These are phyloP conservation scores for Allium cepa DNA, from an alignment of 106 monocot species.

Conservation along the genomic window DNA sequence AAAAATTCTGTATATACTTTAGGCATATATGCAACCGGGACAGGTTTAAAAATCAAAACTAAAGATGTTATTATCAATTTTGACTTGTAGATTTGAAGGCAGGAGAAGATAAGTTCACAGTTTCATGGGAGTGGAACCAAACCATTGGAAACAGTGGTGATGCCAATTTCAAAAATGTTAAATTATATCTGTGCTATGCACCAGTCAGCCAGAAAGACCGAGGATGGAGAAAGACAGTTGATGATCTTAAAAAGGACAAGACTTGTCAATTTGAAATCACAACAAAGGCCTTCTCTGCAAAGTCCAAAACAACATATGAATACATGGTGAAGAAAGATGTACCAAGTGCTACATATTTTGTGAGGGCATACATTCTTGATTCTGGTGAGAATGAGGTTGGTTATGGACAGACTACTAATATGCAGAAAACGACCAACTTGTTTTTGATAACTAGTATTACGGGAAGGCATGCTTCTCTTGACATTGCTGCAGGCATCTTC, in stretches of 20 bases:
- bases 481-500: conserved; percentile 40
- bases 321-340: too few species aligned
- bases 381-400: too few species aligned
- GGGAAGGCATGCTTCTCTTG: conserved; percentile 26
- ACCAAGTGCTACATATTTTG: too few species aligned
- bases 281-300: conserved; percentile 6
- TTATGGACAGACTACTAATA: too few species aligned
- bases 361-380: too few species aligned
- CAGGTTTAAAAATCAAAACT: too few species aligned
- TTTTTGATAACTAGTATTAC: conserved; percentile 23
- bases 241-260: conserved; percentile 65
- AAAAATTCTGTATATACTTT: too few species aligned
- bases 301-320: too few species aligned
- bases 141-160: conserved; percentile 15
- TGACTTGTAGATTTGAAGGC: conserved; percentile 43
- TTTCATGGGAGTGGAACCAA: conserved; percentile 54
- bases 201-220: conserved; percentile 75
- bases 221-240: conserved; percentile 64
- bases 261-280: conserved; percentile 54
- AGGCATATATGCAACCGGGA: too few species aligned
- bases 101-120: conserved; percentile 46
- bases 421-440: conserved; percentile 14
- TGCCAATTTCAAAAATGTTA: conserved; percentile 45
- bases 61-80: background rate
- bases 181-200: conserved; percentile 69